Conservation (phyloP, 2,329 filamentous ascomycete genomes). For the Pseudogymnoascus sp. region DNA sequence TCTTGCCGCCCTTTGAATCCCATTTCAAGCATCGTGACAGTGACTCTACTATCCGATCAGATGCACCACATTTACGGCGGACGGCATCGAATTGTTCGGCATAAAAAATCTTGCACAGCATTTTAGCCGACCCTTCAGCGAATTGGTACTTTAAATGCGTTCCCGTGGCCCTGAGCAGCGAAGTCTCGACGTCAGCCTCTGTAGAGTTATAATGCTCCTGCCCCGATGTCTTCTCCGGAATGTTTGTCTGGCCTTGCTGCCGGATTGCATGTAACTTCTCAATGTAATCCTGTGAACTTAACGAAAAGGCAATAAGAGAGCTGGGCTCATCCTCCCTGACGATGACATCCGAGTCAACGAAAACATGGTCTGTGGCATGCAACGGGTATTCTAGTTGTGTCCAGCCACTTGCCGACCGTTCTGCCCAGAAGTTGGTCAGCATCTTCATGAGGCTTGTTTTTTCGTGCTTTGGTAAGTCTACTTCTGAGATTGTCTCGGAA, state of each 20-base stretch:
- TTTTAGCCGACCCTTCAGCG: constrained; percentile 82
- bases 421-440: constrained; percentile 96
- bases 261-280: constrained; percentile 66
- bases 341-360: constrained; percentile 93
- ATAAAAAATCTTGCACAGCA: constrained; percentile 98
- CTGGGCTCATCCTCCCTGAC: constrained; percentile 96
- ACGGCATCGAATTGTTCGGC: constrained; percentile 96
- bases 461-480: constrained; percentile 83
- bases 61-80: constrained; percentile 82
- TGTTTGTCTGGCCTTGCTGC: constrained; percentile 36
- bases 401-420: constrained; percentile 94
- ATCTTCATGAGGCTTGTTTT: constrained; percentile 92
- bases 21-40: constrained; percentile 92
- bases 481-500: constrained; percentile 47
- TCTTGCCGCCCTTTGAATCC: constrained; percentile 97
- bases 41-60: constrained; percentile 90
- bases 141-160: constrained; percentile 97
- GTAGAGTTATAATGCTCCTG: constrained; percentile 26
- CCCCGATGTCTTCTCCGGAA: background rate
- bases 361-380: constrained; percentile 82
- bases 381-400: constrained; percentile 85
- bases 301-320: constrained; percentile 85
- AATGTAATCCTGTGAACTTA: constrained; percentile 81
- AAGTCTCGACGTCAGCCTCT: constrained; percentile 74
- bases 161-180: constrained; percentile 72